Conservation (phyloP, 495 filamentous ascomycete species). For the Aspergillus biplanus region DNA sequence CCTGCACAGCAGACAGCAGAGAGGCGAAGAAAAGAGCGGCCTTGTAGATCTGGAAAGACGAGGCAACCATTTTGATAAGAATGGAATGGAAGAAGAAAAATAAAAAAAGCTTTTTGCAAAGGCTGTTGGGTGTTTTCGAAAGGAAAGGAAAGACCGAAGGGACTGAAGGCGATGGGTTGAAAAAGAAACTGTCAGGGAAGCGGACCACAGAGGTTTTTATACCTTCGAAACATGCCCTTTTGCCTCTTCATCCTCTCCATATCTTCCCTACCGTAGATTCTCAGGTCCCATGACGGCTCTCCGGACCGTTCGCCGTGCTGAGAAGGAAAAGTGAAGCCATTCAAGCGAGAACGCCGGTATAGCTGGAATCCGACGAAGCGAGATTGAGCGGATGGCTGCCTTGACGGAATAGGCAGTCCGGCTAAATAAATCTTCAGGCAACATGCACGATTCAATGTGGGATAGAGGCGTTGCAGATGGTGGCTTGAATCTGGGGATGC, state of each 20-base stretch:
- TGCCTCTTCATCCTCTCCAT: not conserved
- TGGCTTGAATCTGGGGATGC: conserved; percentile 8
- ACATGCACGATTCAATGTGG: not conserved
- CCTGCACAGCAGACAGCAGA: conserved; percentile 31
- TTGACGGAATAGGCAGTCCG: conserved; percentile 24
- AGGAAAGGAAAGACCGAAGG: not conserved
- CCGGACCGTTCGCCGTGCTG: conserved; percentile 20
- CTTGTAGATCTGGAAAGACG: conserved; percentile 23
- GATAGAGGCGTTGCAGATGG: not conserved
- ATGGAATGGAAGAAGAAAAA: conserved; percentile 5
- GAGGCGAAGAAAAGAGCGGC: conserved; percentile 33
- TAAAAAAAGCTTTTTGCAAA: not conserved
- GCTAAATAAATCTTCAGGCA: conserved; percentile 1
- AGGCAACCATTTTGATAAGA: conserved; percentile 18
- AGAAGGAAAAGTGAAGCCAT: conserved; percentile 8
- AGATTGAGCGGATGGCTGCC: conserved; percentile 9
- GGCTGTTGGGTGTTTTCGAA: not conserved
- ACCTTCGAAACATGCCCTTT: not conserved
- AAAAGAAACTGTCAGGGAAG: not conserved
- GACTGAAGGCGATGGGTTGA: conserved; percentile 1
- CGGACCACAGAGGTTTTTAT: conserved; percentile 9
- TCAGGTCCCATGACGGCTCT: conserved; percentile 13
- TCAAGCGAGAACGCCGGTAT: not conserved
- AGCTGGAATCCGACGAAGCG: not conserved
- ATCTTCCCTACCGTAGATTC: not conserved